A percentile compares a stretch with the other conserved stretches of the same genome.
Evolutionary conservation across 176 grass and related monocot species (phyloP).

Genomic region (Paspalum notatum): DNA sequence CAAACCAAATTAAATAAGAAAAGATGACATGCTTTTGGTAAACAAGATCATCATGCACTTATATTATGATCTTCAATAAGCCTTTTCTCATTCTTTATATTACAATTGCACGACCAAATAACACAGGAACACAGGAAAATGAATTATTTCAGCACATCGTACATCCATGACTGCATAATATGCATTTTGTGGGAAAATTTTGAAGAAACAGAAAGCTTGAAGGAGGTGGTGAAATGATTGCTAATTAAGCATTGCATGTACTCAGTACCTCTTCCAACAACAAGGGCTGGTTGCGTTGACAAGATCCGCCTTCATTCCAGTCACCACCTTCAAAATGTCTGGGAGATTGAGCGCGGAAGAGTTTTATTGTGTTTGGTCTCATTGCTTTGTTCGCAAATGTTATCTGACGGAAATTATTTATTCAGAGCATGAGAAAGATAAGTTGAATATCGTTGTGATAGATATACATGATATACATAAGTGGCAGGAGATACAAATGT

Average conservation of each 20-base stretch:
- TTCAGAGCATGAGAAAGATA: conserved; percentile 4
- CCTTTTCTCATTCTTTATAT: background rate
- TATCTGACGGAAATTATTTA: conserved; percentile 48
- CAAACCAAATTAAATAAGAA: background rate
- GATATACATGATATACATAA: conserved; percentile 6
- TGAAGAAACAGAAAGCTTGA: conserved; percentile 3
- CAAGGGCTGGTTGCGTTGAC: conserved; percentile 58
- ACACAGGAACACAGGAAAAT: background rate
- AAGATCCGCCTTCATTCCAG: conserved; percentile 84
- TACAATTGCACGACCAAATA: background rate
- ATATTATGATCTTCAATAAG: background rate
- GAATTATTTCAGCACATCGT: background rate
- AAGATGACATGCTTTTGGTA: background rate
- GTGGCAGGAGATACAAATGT: background rate
- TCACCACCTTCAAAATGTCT: conserved; percentile 97
- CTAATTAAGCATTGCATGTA: conserved; percentile 1
- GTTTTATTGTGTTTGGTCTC: conserved; percentile 47
- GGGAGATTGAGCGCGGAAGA: conserved; percentile 88
- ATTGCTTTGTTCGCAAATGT: conserved; percentile 52
- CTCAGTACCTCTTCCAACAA: conserved; percentile 53
- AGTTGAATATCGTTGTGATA: background rate
- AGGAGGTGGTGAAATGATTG: background rate
- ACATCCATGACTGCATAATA: conserved; percentile 13
- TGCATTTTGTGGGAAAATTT: conserved; percentile 14
- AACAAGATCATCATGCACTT: background rate